Conservation (phyloP, 352 stramenopile genomes). For the Blastocystis hominis region DNA sequence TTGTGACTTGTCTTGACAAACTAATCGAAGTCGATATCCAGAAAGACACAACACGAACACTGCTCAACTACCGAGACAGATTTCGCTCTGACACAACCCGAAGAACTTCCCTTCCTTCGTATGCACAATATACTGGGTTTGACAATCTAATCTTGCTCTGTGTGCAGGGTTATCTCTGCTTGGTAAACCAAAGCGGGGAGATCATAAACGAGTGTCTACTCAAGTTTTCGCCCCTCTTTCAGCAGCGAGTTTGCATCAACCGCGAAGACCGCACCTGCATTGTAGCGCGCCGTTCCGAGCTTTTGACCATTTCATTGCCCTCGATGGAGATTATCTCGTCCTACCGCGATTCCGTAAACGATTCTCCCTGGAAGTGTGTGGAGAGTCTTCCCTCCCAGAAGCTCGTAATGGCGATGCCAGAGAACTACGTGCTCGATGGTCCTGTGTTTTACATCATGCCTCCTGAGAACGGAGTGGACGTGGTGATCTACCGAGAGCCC, state of each 20-base stretch:
- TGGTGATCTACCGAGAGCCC: neutral
- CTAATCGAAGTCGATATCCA: neutral
- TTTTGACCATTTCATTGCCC: neutral
- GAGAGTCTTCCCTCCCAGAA: neutral
- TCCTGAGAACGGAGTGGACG: neutral
- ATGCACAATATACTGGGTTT: neutral
- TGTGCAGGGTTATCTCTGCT: neutral
- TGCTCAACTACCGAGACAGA: neutral
- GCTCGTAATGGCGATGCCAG: neutral
- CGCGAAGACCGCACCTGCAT: neutral
- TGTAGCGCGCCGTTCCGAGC: neutral
- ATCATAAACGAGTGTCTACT: neutral
- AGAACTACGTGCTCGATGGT: neutral
- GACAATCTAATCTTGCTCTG: conserved; percentile 2
- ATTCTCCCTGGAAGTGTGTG: neutral
- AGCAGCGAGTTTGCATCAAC: neutral
- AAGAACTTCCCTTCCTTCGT: neutral
- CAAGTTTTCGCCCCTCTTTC: neutral
- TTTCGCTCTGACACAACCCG: neutral
- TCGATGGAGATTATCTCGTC: neutral
- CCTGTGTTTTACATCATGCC: conserved; percentile 10
- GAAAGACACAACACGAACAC: neutral
- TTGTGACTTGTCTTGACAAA: conserved; percentile 18
- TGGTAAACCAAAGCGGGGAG: neutral
- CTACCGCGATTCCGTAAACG: conserved; percentile 10